Percentiles rank a stretch among this genome's conserved stretches.
These are phyloP conservation scores for Plectranthus barbatus DNA, from an alignment of 257 asterid genomes.

Conservation along the genomic window DNA sequence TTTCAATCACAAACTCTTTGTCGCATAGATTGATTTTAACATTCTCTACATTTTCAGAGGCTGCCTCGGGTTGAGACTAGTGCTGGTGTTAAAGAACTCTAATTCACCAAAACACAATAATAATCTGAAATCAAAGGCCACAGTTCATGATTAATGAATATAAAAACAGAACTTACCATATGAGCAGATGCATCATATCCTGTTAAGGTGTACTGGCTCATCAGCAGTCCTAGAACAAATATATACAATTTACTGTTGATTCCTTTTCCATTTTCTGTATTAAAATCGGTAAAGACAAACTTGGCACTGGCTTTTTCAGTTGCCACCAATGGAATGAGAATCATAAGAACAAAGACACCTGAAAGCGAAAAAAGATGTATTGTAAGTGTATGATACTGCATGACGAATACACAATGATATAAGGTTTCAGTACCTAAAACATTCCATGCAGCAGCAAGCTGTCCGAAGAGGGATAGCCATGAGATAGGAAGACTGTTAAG, in stretches of 20 bases:
- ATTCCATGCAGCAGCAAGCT: conserved; percentile 94
- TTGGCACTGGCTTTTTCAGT: conserved; percentile 67
- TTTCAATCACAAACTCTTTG: not conserved
- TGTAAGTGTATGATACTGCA: not conserved
- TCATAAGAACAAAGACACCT: conserved; percentile 96
- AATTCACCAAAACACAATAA: not conserved
- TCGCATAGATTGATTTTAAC: not conserved
- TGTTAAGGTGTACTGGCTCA: conserved; percentile 87
- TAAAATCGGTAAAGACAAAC: conserved; percentile 80
- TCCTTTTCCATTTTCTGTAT: conserved; percentile 68
- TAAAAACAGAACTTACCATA: conserved; percentile 54
- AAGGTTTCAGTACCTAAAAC: conserved; percentile 41
- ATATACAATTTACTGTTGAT: conserved; percentile 56
- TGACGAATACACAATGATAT: not conserved
- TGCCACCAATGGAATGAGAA: conserved; percentile 74
- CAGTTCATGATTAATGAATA: not conserved
- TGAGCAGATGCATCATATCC: conserved; percentile 98
- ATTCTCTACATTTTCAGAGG: too few species aligned
- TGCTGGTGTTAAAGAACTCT: too few species aligned
- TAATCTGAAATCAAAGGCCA: not conserved
- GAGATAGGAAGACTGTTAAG: conserved; percentile 87
- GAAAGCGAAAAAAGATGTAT: conserved; percentile 5
- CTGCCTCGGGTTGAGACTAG: too few species aligned
- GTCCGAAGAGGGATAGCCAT: conserved; percentile 69
- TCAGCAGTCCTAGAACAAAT: conserved; percentile 80